Conservation (phyloP, 139 green algal genomes). For the Yamagishiella unicocca region DNA sequence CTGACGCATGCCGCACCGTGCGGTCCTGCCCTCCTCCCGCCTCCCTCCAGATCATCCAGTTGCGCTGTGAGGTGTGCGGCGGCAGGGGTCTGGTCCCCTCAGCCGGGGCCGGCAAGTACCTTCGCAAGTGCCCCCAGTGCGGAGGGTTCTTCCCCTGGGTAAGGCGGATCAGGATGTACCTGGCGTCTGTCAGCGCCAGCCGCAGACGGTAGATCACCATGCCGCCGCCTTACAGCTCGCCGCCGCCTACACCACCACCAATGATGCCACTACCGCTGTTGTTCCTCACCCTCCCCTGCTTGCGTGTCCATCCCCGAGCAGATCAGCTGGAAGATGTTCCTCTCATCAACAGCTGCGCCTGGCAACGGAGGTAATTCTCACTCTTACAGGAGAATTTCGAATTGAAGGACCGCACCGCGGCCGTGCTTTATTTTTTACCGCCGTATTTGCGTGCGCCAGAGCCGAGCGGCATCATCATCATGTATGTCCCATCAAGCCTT, state of each 20-base stretch:
- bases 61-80: slow-evolving; percentile 77
- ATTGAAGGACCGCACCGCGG: not conserved
- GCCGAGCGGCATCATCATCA: not conserved
- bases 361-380: slow-evolving; percentile 91
- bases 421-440: not conserved
- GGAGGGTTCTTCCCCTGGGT: slow-evolving; percentile 93
- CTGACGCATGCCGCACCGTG: no score
- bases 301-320: not conserved
- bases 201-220: not conserved
- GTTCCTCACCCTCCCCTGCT: not conserved
- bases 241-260: not conserved
- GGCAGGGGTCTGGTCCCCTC: slow-evolving; percentile 80
- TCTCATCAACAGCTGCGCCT: slow-evolving; percentile 76
- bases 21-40: not conserved
- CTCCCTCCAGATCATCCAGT: slow-evolving; percentile 80
- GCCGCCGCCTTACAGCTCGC: not conserved
- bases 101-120: slow-evolving; percentile 47
- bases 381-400: not conserved
- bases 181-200: not conserved
- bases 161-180: not conserved
- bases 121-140: slow-evolving; percentile 78
- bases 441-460: not conserved
- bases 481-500: not conserved
- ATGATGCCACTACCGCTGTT: not conserved
- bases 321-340: slow-evolving; percentile 83